Conservation (phyloP, 768 basidiomycete genomes). For the Leccinum subgranulosum region DNA sequence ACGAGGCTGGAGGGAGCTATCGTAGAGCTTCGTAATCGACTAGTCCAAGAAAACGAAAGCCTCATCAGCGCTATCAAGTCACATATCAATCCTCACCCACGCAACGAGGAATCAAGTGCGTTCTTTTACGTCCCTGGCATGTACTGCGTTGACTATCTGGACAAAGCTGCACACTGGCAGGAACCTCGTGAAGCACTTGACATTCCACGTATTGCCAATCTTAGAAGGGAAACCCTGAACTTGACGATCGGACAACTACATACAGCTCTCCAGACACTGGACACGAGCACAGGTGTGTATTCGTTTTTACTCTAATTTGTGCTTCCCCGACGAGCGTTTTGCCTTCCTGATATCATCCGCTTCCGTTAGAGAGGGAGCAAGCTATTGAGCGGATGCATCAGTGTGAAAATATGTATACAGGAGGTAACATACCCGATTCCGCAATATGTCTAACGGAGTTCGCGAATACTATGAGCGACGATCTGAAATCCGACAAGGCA, state of each 20-base stretch:
- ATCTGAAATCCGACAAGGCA: background rate
- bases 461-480: background rate
- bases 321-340: background rate
- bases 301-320: too few relatives aligned
- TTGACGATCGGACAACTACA: too few relatives aligned
- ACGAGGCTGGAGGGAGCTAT: background rate
- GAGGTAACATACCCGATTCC: background rate
- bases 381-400: background rate
- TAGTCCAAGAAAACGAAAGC: background rate
- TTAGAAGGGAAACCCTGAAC: too few relatives aligned
- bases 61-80: background rate
- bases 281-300: too few relatives aligned
- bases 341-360: background rate
- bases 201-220: too few relatives aligned
- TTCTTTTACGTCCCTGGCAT: too few relatives aligned
- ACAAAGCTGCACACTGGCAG: too few relatives aligned
- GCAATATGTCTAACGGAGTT: background rate
- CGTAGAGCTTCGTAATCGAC: background rate
- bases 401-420: background rate
- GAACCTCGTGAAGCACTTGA: too few relatives aligned
- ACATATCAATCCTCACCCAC: background rate
- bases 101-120: background rate
- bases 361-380: background rate
- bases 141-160: too few relatives aligned
- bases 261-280: too few relatives aligned